Conservation (phyloP, 129 eudicot species). For the Chrysanthemum makinoi region DNA sequence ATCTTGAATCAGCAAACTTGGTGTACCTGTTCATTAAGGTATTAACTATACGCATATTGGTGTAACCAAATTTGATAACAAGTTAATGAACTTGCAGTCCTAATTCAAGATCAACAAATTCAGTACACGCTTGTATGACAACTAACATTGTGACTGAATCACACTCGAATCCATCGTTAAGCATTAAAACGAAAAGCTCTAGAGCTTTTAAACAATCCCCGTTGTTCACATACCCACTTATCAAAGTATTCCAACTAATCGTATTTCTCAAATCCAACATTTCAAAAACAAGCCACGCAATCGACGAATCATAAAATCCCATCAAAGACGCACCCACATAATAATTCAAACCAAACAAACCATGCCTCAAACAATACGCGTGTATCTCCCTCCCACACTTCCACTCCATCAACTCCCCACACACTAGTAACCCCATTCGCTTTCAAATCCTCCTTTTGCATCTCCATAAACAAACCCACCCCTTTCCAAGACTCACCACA, state of each 20-base stretch:
- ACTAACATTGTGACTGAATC: constrained; percentile 45
- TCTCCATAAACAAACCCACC: constrained; percentile 34
- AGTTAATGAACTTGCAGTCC: constrained; percentile 61
- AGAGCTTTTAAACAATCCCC: constrained; percentile 38
- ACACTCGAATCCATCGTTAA: constrained; percentile 36
- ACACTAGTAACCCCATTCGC: constrained; percentile 49
- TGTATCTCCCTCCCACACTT: constrained; percentile 50
- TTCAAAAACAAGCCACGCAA: constrained; percentile 37
- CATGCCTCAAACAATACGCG: constrained; percentile 57
- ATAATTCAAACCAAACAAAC: constrained; percentile 32
- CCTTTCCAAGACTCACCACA: too few species aligned
- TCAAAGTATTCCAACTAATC: constrained; percentile 56
- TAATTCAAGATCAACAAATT: constrained; percentile 27
- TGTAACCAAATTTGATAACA: constrained; percentile 39
- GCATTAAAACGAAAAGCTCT: constrained; percentile 43
- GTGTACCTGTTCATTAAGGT: constrained; percentile 46
- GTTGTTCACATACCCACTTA: constrained; percentile 38
- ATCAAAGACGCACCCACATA: constrained; percentile 53
- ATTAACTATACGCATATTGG: constrained; percentile 33
- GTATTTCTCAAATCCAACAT: constrained; percentile 40
- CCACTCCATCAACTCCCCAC: constrained; percentile 44
- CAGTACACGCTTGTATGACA: constrained; percentile 50
- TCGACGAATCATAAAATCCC: constrained; percentile 44
- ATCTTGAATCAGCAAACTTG: constrained; percentile 31
- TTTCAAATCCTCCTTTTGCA: constrained; percentile 37